phyloP scores from a whole-genome alignment of 73 alveolate species.

The Tetrahymena elliotti region DNA sequence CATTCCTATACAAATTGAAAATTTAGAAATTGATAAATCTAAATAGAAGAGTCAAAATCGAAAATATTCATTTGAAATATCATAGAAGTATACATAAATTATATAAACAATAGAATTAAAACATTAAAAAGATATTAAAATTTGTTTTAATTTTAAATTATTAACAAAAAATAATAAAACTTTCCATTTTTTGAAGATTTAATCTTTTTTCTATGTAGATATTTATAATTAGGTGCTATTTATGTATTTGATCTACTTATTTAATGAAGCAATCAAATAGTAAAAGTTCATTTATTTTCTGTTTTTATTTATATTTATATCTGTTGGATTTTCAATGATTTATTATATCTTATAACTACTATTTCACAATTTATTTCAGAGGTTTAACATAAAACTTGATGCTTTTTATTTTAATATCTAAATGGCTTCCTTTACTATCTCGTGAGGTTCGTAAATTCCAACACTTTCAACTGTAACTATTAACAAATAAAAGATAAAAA shows the following conservation, averaged over 20 bases:
- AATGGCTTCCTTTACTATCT: background rate
- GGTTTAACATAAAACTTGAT: background rate
- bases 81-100: background rate
- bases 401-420: background rate
- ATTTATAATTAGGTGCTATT: background rate
- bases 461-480: background rate
- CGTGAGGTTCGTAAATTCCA: background rate
- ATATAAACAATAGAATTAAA: background rate
- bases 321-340: background rate
- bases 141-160: background rate
- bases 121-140: background rate
- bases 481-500: background rate
- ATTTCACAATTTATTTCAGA: background rate
- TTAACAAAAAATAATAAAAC: background rate
- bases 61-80: background rate
- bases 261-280: background rate
- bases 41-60: no score
- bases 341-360: background rate
- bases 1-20: no score
- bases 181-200: background rate
- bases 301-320: no score
- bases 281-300: background rate
- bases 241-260: background rate
- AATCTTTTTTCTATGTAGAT: background rate
- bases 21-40: background rate